Evolutionary conservation across 805 yeast species (phyloP).

Genomic region (Yamadazyma kitorensis): DNA sequence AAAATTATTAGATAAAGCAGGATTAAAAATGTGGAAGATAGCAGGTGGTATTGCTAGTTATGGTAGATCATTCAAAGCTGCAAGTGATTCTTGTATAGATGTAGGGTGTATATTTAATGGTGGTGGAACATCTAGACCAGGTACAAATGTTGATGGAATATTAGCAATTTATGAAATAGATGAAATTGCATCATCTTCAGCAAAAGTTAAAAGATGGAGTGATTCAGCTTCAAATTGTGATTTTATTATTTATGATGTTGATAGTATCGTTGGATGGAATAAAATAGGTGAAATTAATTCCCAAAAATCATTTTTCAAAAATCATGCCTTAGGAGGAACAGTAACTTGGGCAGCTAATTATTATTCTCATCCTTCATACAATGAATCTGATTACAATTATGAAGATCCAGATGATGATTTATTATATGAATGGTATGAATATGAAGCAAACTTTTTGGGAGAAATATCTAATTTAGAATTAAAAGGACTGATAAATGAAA

Average conservation of each 20-base stretch:
- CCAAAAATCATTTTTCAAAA: conserved; percentile 8
- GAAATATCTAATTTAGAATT: too few species aligned
- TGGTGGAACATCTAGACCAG: conserved; percentile 4
- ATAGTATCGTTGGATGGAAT: conserved; percentile 15
- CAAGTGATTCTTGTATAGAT: too few species aligned
- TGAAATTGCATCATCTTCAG: conserved; percentile 3
- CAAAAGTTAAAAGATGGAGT: conserved; percentile 11
- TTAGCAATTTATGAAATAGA: conserved; percentile 13
- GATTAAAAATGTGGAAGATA: conserved; percentile 13
- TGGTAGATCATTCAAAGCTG: conserved; percentile 13
- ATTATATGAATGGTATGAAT: too few species aligned
- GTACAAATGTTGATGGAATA: conserved; percentile 10
- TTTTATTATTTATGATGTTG: conserved; percentile 13
- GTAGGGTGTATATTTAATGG: conserved; percentile 13
- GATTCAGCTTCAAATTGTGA: conserved; percentile 13
- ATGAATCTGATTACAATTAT: too few species aligned
- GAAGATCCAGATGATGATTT: too few species aligned
- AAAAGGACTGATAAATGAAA: too few species aligned
- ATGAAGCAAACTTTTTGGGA: too few species aligned
- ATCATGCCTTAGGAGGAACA: conserved; percentile 15
- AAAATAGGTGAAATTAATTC: conserved; percentile 10
- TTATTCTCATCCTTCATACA: too few species aligned
- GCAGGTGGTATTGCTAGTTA: conserved; percentile 18
- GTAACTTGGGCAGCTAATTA: conserved; percentile 15
- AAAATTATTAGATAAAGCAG: conserved; percentile 15